Base-by-base conservation (phyloP, 1,139 yeast species). In the Taphrina flavorubra region DNA sequence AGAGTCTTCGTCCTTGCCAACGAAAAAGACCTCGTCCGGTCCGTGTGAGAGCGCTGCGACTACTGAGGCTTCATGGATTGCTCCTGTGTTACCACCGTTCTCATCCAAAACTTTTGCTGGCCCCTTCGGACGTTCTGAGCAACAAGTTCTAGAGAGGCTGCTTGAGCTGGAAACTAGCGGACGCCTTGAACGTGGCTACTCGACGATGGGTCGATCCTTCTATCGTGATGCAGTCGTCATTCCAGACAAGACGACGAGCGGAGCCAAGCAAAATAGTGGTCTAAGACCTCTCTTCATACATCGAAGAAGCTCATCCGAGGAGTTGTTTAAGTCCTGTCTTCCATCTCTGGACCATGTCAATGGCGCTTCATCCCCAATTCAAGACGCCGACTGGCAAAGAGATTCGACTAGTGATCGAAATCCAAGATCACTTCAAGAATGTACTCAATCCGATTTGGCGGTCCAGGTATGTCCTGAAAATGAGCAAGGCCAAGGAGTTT, bases 161-260 rank as follows among this genome's bases (percentile, higher is more conserved):
- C 20, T 39, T 34, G 40, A 56, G 60, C 60, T 56, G n/a, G 60
- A 56, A 39, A 6, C 36, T 20, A 18, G 20, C n/a, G 60, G 60
- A 16, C 39, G 37, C 36, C 60, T 39, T 3, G 60, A 56, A 14
- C 36, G 36, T 10, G 60, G 60, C 60, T 14, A 37, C 46, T 39
- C 60, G 13, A 40, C 49, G 13, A 56, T 56, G 25, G 60, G 60
- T 6, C 31, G 37, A 10, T 56, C 60, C 1, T 31, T 56, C 20
- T 56, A 56, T 20, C 37, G 60, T 10, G 20, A 40, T 16, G 60
- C 60, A 11, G 25, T 53, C 6, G 14, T 8, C 14, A 34, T 13
- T 34, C 5, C 42, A 16, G 55, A 18, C n/a, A 20, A 44, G 18
- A n/a, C 47, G 2, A 44, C 47, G 18, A 8, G 16, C 13, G 18